phyloP scores from a whole-genome alignment of 2,329 filamentous ascomycete genomes.

The Ophiostoma perfectum region DNA sequence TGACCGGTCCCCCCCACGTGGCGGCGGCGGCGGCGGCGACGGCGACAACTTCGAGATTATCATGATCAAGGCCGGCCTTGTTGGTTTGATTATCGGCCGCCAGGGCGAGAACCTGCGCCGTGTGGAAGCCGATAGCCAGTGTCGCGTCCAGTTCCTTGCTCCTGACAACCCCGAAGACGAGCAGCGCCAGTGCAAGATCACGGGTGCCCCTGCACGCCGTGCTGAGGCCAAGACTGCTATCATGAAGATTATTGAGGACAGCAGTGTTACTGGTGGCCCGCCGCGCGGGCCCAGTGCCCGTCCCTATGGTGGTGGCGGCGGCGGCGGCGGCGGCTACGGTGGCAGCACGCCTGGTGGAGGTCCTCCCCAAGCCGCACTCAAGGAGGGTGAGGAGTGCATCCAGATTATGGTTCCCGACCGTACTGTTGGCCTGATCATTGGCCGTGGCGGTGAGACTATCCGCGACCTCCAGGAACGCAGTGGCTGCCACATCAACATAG shows the following conservation, averaged over 20 bases:
- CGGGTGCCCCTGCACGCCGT: slow-evolving; percentile 64
- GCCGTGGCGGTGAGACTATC: slow-evolving; percentile 89
- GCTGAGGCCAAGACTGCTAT: slow-evolving; percentile 77
- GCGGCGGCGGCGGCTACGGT: slow-evolving; percentile 33
- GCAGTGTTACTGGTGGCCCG: slow-evolving; percentile 43
- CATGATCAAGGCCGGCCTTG: slow-evolving; percentile 77
- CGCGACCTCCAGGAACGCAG: slow-evolving; percentile 85
- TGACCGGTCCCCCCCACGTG: slow-evolving; percentile 15
- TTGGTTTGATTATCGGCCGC: slow-evolving; percentile 84
- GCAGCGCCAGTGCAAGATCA: slow-evolving; percentile 79
- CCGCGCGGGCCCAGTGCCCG: slow-evolving; percentile 17
- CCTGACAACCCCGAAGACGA: slow-evolving; percentile 65
- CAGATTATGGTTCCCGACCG: slow-evolving; percentile 94
- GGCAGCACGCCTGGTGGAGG: slow-evolving; percentile 33
- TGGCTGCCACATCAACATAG: slow-evolving; percentile 93
- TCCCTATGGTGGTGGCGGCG: slow-evolving; percentile 35
- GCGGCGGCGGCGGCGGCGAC: slow-evolving; percentile 32
- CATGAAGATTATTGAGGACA: slow-evolving; percentile 82
- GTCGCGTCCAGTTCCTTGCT: slow-evolving; percentile 82
- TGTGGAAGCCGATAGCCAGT: slow-evolving; percentile 75
- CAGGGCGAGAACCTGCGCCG: slow-evolving; percentile 83
- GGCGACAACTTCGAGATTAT: slow-evolving; percentile 77
- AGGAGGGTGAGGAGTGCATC: slow-evolving; percentile 77
- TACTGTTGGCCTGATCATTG: slow-evolving; percentile 88
- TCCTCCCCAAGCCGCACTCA: slow-evolving; percentile 41